phyloP scores from a whole-genome alignment of 2,329 filamentous ascomycete species.

The Cordyceps fumosorosea region DNA sequence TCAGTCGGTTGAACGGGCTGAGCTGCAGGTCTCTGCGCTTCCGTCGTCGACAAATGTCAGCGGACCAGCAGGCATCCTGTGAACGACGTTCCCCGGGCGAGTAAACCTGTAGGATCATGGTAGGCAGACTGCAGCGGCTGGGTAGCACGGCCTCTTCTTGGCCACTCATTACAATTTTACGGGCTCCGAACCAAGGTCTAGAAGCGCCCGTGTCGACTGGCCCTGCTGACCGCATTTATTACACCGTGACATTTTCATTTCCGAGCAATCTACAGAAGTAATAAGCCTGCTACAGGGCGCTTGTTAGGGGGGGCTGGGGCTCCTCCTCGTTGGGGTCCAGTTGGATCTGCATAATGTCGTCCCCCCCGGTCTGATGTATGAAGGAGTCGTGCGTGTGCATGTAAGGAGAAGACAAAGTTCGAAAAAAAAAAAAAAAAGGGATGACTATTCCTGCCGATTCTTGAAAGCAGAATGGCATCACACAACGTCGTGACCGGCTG shows the following conservation, averaged over 20 bases:
- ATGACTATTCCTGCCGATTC: neutral
- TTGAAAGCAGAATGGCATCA: neutral
- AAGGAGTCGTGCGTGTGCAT: neutral
- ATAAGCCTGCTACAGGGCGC: neutral
- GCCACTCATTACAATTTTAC: no score
- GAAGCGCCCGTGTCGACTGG: neutral
- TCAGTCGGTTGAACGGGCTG: neutral
- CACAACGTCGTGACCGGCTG: neutral
- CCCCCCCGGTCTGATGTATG: neutral
- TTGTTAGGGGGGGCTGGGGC: neutral
- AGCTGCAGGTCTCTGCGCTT: neutral
- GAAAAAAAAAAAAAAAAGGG: no score
- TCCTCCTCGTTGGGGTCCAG: neutral
- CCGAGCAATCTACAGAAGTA: neutral
- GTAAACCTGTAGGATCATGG: no score
- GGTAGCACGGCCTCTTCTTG: no score
- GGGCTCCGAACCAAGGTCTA: no score
- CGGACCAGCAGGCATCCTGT: neutral
- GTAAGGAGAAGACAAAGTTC: no score
- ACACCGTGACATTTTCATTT: neutral
- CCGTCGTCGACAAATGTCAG: no score
- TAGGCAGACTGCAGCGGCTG: no score
- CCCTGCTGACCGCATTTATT: neutral
- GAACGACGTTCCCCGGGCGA: no score
- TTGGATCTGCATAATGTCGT: slow-evolving; percentile 6